Conservation (phyloP, 2,329 filamentous ascomycete species). For the Aspergillus terreus region DNA sequence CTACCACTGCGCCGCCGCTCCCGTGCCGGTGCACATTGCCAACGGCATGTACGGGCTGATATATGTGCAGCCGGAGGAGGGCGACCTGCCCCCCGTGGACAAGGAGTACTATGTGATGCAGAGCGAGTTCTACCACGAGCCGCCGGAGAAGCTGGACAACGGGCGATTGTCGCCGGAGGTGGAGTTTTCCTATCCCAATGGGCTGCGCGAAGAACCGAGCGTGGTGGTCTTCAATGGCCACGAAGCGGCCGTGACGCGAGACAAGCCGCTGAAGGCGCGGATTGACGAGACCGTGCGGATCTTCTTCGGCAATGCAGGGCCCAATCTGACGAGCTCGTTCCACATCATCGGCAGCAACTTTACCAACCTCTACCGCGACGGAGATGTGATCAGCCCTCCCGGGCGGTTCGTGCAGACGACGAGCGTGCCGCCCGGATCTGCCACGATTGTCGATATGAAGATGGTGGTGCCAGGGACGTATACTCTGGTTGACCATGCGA, state of each 20-base stretch:
- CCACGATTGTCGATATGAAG: slow-evolving; percentile 30
- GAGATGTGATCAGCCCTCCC: slow-evolving; percentile 29
- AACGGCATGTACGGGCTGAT: slow-evolving; percentile 38
- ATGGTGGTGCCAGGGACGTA: slow-evolving; percentile 32
- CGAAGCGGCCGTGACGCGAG: slow-evolving; percentile 28
- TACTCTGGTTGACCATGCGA: slow-evolving; percentile 33
- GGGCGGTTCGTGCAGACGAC: slow-evolving; percentile 23
- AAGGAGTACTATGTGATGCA: slow-evolving; percentile 37
- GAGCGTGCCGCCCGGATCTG: slow-evolving; percentile 24
- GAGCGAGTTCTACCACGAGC: slow-evolving; percentile 37
- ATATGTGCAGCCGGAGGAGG: slow-evolving; percentile 31
- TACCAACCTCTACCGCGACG: slow-evolving; percentile 26
- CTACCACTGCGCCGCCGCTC: slow-evolving; percentile 35
- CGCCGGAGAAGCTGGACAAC: slow-evolving; percentile 29
- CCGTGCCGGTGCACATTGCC: slow-evolving; percentile 35
- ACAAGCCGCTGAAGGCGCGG: slow-evolving; percentile 26
- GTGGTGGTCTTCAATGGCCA: slow-evolving; percentile 33
- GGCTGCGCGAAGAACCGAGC: slow-evolving; percentile 29
- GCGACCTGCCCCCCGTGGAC: slow-evolving; percentile 26
- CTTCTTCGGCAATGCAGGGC: slow-evolving; percentile 35
- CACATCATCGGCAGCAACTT: slow-evolving; percentile 32
- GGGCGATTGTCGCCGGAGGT: slow-evolving; percentile 26
- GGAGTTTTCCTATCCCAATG: slow-evolving; percentile 34
- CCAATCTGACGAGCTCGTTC: slow-evolving; percentile 33
- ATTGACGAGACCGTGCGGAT: slow-evolving; percentile 30